Evolutionary conservation across 345 rosid genomes (phyloP).

Genomic region (Bruguiera parviflora): DNA sequence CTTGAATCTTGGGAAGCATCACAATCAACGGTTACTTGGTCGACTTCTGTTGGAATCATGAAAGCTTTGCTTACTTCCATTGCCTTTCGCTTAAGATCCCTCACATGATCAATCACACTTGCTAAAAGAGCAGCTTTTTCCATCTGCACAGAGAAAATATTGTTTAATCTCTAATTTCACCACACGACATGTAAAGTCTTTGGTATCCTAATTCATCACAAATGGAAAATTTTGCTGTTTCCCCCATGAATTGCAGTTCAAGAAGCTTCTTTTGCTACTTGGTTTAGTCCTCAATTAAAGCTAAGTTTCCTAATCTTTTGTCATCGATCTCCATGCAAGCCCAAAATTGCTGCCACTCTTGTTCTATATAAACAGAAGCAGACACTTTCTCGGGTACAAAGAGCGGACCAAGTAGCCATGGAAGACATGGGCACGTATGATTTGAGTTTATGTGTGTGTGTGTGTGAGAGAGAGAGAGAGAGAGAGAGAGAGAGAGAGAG

Average conservation of each 20-base stretch:
- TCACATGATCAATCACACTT: constrained; percentile 66
- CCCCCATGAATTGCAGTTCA: background rate
- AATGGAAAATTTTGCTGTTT: no score
- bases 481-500: background rate
- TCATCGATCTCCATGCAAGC: background rate
- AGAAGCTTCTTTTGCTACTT: background rate
- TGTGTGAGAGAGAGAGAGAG: background rate
- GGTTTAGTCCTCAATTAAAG: background rate
- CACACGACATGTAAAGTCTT: no score
- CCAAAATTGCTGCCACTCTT: no score
- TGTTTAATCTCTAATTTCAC: background rate
- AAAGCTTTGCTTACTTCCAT: constrained; percentile 42
- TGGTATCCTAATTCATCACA: no score
- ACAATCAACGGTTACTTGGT: constrained; percentile 59
- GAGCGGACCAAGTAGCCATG: background rate
- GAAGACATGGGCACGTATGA: background rate
- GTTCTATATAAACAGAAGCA: no score
- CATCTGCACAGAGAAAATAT: constrained; percentile 40
- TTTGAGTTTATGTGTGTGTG: background rate
- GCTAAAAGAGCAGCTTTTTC: constrained; percentile 90
- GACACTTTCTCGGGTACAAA: no score
- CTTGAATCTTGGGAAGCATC: constrained; percentile 21
- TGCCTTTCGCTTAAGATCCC: constrained; percentile 66
- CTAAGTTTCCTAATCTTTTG: background rate
- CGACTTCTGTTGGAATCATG: constrained; percentile 60